Evolutionary conservation across 1,139 yeast genomes (phyloP), one percentile per base, ranked within the genome.

Genomic region (Geotrichum carabidarum): DNA sequence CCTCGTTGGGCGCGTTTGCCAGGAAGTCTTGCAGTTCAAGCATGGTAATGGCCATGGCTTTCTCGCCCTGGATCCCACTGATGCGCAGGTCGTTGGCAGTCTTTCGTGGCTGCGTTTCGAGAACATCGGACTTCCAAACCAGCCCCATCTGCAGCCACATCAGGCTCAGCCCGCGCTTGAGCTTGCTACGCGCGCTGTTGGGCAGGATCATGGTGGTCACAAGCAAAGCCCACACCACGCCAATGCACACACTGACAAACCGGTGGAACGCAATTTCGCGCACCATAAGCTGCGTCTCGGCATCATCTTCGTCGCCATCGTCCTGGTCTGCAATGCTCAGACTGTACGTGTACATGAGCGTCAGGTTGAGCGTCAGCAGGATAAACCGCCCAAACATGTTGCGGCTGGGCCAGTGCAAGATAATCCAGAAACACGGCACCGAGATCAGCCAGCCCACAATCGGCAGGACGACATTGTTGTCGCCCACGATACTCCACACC

Each of bases 221-320:
- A 1, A 80, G 66, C 14, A 88, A 72, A 0, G 95, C 94, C 91
- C 94, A 87, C 0, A 84, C 58, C 1, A 86, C 82, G 22, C 95
- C 96, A 35, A 81, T 71, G 6, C 84, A 75, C 1, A 88, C 95
- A 0, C 93, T 81, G 3, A 83, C 70, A 62, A 85, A 83, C 54
- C 96, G 74, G 65, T 87, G 95, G 64, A 84, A 77, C 0, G 95
- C 95, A 67, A 88, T 84, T 60, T 85, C 89, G n/a, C 75, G 78
- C 40, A 86, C 80, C 30, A 84, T 76, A 1, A 90, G 94, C 51
- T 74, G 70, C n/a, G 76, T 80, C 0, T 87, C 87, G 12, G 88
- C 88, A 67, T 85, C 91, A 53, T 79, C 78, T 48, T 80, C 89
- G 61, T 82, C 85, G 40, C 70, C 75, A 53, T 75, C 76, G 57